phyloP scores from a whole-genome alignment of 345 rosid genomes.

The Rhodamnia rubescens region DNA sequence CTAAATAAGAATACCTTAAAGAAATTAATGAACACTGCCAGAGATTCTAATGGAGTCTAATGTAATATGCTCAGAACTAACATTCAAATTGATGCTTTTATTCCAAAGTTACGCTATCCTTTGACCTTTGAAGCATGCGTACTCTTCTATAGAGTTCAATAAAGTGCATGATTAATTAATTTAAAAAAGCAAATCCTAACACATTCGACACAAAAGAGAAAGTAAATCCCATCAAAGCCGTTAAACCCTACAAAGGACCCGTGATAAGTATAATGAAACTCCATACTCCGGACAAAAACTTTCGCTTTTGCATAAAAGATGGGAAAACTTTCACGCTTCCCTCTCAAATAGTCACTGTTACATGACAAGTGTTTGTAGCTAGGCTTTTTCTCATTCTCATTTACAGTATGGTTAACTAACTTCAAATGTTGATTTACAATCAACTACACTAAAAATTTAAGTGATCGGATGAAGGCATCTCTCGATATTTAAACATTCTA shows the following conservation, averaged over 20 bases:
- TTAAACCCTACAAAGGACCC: not conserved
- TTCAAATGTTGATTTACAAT: not conserved
- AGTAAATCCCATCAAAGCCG: not conserved
- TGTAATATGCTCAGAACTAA: not conserved
- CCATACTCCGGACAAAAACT: not conserved
- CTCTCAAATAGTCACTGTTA: constrained; percentile 14
- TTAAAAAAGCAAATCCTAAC: not conserved
- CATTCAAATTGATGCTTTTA: not conserved
- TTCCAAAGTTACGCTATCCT: not conserved
- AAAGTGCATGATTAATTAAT: not conserved
- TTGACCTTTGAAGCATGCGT: not conserved
- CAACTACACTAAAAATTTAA: not conserved
- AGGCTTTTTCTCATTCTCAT: not conserved
- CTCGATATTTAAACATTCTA: not conserved
- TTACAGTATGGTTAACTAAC: too few species aligned
- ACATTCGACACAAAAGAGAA: not conserved
- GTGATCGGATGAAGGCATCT: rapidly evolving
- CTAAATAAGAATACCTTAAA: not conserved
- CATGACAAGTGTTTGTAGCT: not conserved
- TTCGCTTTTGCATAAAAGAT: not conserved
- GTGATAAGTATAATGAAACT: not conserved
- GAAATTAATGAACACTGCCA: not conserved
- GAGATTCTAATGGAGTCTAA: not conserved
- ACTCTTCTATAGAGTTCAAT: not conserved
- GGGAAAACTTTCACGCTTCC: not conserved